Conservation (phyloP, 2,329 filamentous ascomycete species). For the Epicoccum sorghinum region DNA sequence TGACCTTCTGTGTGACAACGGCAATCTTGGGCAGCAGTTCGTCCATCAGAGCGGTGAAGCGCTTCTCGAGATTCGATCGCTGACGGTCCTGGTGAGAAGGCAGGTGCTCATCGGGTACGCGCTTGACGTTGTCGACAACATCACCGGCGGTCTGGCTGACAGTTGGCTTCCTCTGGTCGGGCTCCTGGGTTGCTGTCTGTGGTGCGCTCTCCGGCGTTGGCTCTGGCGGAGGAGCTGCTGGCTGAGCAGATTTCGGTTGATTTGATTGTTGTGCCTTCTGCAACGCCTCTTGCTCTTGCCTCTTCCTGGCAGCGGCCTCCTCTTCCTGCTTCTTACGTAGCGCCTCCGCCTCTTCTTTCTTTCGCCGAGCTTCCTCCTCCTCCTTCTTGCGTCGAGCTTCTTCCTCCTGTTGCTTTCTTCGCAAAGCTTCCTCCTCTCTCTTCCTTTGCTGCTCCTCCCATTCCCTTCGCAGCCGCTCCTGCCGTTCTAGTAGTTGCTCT, state of each 20-base stretch:
- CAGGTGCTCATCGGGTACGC: conserved; percentile 50
- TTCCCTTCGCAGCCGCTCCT: conserved; percentile 20
- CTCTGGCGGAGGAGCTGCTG: neutral
- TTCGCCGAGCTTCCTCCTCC: conserved; percentile 11
- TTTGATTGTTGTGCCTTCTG: conserved; percentile 1
- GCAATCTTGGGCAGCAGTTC: conserved; percentile 84
- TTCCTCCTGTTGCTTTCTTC: conserved; percentile 15
- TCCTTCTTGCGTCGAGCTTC: conserved; percentile 20
- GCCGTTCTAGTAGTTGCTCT: conserved; percentile 19
- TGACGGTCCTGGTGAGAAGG: conserved; percentile 61
- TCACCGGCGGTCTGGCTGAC: conserved; percentile 14
- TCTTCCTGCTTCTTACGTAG: conserved; percentile 14
- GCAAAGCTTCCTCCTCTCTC: conserved; percentile 21
- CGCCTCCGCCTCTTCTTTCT: conserved; percentile 21
- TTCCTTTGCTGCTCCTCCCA: conserved; percentile 19
- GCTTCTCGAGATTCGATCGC: conserved; percentile 63
- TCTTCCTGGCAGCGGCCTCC: conserved; percentile 15
- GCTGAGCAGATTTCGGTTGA: neutral
- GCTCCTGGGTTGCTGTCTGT: conserved; percentile 6
- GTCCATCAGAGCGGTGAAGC: conserved; percentile 81
- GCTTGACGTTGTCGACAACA: conserved; percentile 35
- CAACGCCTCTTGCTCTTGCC: conserved; percentile 8
- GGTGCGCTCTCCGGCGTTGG: conserved; percentile 1
- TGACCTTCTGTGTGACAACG: conserved; percentile 84
- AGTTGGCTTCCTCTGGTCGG: conserved; percentile 11